phyloP scores from a whole-genome alignment of 805 yeast species.

The Cyberlindnera japonica region DNA sequence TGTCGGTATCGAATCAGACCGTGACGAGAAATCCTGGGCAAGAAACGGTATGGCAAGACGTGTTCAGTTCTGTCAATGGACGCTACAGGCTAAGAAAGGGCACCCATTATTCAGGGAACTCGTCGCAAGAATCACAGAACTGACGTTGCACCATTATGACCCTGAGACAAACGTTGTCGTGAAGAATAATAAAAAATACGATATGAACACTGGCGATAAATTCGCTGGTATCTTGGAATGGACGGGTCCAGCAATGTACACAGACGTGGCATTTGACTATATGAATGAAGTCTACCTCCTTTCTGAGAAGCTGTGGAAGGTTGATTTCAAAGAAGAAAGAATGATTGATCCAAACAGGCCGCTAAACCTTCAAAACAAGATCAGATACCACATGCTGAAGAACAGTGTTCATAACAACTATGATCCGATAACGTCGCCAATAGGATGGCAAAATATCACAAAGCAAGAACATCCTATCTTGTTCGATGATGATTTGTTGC shows the following conservation, averaged over 20 bases:
- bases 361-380: constrained; percentile 9
- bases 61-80: constrained; percentile 59
- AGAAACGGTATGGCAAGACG: constrained; percentile 44
- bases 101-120: constrained; percentile 56
- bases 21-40: constrained; percentile 49
- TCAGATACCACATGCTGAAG: constrained; percentile 7
- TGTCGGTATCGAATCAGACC: constrained; percentile 50
- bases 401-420: constrained; percentile 11
- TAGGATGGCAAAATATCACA: constrained; percentile 20
- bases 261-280: constrained; percentile 43
- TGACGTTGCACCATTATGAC: constrained; percentile 40
- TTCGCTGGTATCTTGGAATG: constrained; percentile 59
- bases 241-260: constrained; percentile 52
- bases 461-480: constrained; percentile 17
- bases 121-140: constrained; percentile 50
- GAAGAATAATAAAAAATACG: constrained; percentile 27
- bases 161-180: constrained; percentile 26
- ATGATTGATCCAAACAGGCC: constrained; percentile 17
- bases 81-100: constrained; percentile 55
- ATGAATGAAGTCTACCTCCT: constrained; percentile 13
- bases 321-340: constrained; percentile 9
- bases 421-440: constrained; percentile 11
- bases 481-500: constrained; percentile 57
- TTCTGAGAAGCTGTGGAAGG: constrained; percentile 3
- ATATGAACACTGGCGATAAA: constrained; percentile 40